Conservation (phyloP, 805 yeast species). For the Diddensiella transvaalensis region DNA sequence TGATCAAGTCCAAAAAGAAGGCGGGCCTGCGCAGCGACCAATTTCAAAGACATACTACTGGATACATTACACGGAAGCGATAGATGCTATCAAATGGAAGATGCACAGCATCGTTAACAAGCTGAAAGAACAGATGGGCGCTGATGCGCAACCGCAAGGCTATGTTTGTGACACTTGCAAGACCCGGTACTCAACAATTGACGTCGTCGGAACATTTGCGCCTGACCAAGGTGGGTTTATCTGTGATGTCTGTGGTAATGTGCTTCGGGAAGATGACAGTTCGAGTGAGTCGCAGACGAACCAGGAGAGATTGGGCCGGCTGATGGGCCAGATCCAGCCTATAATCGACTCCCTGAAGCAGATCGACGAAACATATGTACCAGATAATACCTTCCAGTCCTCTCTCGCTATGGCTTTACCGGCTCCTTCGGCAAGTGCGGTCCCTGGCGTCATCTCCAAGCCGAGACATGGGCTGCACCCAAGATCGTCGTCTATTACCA, state of each 20-base stretch:
- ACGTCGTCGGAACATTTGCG: slow-evolving; percentile 77
- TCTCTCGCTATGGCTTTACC: slow-evolving; percentile 82
- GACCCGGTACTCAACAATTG: slow-evolving; percentile 76
- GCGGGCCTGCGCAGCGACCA: slow-evolving; percentile 59
- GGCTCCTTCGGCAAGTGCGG: slow-evolving; percentile 42
- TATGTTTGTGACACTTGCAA: slow-evolving; percentile 85
- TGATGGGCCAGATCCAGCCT: slow-evolving; percentile 89
- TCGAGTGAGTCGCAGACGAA: slow-evolving; percentile 75
- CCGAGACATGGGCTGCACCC: slow-evolving; percentile 25
- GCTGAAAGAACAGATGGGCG: slow-evolving; percentile 77
- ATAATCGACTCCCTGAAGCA: slow-evolving; percentile 77
- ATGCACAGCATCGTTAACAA: slow-evolving; percentile 79
- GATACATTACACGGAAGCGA: slow-evolving; percentile 87
- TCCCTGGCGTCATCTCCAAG: slow-evolving; percentile 10
- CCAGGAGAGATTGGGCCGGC: slow-evolving; percentile 73
- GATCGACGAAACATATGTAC: slow-evolving; percentile 73
- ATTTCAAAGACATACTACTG: slow-evolving; percentile 77
- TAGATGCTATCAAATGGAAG: slow-evolving; percentile 95
- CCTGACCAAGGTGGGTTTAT: slow-evolving; percentile 77
- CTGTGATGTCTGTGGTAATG: slow-evolving; percentile 79
- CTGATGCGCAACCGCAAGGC: slow-evolving; percentile 88
- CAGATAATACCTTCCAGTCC: slow-evolving; percentile 86
- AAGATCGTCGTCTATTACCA: slow-evolving; percentile 30
- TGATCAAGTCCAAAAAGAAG: slow-evolving; percentile 51
- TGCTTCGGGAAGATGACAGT: slow-evolving; percentile 81